Evolutionary conservation across 164 flowering plant species (phyloP), one percentile per base, ranked within the genome.

Genomic region (Tetrastigma voinierianum): DNA sequence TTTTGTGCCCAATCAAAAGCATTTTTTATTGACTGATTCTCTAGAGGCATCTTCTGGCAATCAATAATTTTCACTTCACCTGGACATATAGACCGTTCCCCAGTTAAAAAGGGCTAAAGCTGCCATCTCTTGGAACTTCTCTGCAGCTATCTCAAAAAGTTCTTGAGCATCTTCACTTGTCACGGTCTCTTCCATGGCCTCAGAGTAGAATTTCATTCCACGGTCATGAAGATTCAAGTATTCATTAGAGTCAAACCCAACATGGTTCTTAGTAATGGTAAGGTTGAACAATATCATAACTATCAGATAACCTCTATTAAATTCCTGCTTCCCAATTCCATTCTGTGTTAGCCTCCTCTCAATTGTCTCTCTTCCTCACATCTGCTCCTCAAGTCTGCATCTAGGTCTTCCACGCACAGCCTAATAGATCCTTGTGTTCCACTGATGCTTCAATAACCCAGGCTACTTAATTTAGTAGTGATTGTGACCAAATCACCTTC

Each of bases 401-500:
- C 72, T 68, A 84, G 96, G 74, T 83, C 91, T 14, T 80, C 78
- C 20, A 95, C 55, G 58, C 86, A 84, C 62, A 95, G 70, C 72
- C 87, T 81, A 24, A 88, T 9, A 14, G 88, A 82, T 17, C 85
- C 87, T 51, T 81, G 84, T 5, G 81, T 59, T 18, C 76, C 11
- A 69, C 76, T 1, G 86, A 78, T 65, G 84, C 78, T 74, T 92
- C 96, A 59, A 93, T 96, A 87, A 74, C 82, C 67, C 87, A 86
- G 53, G 92, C 79, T 71, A 92, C 97, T 74, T 89, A 90, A 23
- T n/a, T 83, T 76, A 18, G 81, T 74, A 15, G 96, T 90, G 53
- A 95, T 84, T 19, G 98, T 92, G 15, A 92, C 84, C 78, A 90
- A 74, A 77, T 95, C 99, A 57, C 94, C 97, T 74, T 91, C 98